A percentile compares a stretch with the other conserved stretches of the same genome.
Evolutionary conservation across 345 rosid species (phyloP).

Genomic region (Heritiera littoralis): DNA sequence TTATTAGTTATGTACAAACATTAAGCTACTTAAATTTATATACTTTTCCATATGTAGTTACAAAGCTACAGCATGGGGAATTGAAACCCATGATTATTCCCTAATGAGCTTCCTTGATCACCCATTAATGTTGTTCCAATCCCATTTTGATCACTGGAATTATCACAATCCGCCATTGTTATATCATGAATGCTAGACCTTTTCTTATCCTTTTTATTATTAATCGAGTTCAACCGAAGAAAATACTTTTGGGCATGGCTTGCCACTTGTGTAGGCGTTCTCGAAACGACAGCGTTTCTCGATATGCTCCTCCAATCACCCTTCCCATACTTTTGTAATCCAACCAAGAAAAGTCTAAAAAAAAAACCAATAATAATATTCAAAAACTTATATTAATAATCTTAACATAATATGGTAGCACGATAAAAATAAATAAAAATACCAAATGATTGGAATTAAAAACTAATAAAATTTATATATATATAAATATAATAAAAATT

Average conservation of each 20-base stretch:
- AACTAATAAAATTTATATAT: no score
- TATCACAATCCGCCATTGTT: conserved; percentile 39
- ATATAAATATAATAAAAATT: neutral
- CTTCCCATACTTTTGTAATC: conserved; percentile 61
- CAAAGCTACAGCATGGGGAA: neutral
- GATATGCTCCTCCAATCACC: conserved; percentile 96
- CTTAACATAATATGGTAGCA: no score
- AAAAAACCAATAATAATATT: no score
- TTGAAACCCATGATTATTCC: neutral
- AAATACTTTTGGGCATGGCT: conserved; percentile 94
- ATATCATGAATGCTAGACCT: conserved; percentile 87
- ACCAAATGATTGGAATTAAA: no score
- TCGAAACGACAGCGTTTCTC: conserved; percentile 73
- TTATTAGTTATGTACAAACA: neutral
- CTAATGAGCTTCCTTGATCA: neutral
- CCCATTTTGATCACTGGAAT: neutral
- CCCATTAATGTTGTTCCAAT: neutral
- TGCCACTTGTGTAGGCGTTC: conserved; percentile 88
- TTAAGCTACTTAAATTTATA: neutral
- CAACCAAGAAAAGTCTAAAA: conserved; percentile 63
- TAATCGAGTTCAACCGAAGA: conserved; percentile 55
- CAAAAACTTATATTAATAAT: no score
- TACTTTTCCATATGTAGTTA: neutral
- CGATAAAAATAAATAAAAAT: no score
- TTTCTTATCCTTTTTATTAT: conserved; percentile 65